Conservation (phyloP, 2,329 filamentous ascomycete species). For the Apiospora saccharicola region DNA sequence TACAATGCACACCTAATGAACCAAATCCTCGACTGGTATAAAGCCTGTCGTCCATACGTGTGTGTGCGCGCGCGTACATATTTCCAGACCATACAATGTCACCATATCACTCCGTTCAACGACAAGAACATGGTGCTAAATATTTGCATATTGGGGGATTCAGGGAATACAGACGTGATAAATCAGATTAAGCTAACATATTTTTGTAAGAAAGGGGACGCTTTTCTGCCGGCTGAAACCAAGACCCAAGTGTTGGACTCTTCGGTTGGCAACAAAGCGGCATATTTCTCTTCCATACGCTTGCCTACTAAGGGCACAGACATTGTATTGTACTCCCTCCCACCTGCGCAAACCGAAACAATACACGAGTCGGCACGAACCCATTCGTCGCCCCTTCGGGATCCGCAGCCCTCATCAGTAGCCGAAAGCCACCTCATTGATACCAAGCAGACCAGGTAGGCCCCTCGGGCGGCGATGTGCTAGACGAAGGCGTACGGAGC, state of each 20-base stretch:
- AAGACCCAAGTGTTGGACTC: not conserved
- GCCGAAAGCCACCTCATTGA: not conserved
- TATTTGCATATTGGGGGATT: not conserved
- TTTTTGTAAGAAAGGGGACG: not conserved
- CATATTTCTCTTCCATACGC: not conserved
- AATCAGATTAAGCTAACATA: not conserved
- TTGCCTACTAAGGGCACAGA: not conserved
- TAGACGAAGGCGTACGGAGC: not conserved
- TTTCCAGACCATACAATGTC: not conserved
- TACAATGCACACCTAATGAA: not conserved
- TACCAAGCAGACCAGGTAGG: not conserved
- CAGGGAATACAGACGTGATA: conserved; percentile 4
- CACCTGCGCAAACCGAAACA: conserved; percentile 1
- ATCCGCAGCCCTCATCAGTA: not conserved
- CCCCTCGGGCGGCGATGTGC: not conserved
- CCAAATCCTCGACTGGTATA: not conserved
- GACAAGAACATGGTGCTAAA: not conserved
- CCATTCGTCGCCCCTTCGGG: not conserved
- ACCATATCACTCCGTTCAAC: not conserved
- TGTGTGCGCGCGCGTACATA: too few species aligned
- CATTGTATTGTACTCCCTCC: not conserved
- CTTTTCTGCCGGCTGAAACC: not conserved
- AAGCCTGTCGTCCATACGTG: too few species aligned
- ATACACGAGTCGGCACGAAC: not conserved
- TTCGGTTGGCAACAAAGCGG: not conserved